Evolutionary conservation across 1,284 basidiomycete species (phyloP), one percentile per base, ranked within the genome.

Genomic region (Cutaneotrichosporon cutaneum): DNA sequence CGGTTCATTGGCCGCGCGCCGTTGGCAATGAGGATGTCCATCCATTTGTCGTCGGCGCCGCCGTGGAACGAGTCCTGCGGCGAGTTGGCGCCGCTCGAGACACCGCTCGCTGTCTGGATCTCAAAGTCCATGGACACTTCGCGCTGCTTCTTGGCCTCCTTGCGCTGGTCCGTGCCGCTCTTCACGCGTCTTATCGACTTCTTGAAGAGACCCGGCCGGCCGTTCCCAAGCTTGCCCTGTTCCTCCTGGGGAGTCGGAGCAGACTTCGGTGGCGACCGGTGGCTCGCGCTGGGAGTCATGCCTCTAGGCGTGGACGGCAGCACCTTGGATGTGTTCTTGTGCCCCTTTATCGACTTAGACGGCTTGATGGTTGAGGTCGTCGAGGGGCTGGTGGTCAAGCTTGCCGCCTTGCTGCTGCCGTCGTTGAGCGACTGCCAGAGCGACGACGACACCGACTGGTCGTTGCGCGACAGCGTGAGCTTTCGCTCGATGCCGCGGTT

Each of bases 11-110:
- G 77, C 47, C 87, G 78, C 22, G 77, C 80, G 62, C 85, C 85
- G 52, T 82, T 85, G 48, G 87, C 87, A 11, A 93, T 89, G 6
- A 92, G 81, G 50, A 93, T 92, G 78, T 93, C 91, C 68, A 78
- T 77, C 73, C 79, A 81, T 64, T 77, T 78, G 11, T 80, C 77
- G 22, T 84, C 85, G n/a, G 65, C 57, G 4, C 27, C 48, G 13
- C 26, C 24, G 48, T 51, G 48, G 26, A 51, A 32, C 36, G 54
- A 56, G 39, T 58, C 60, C 14, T 60, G 59, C 62, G 85, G 84
- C 60, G 75, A 80, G 30, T 61, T 68, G 18, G 65, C 65, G 16
- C 71, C 72, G 21, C 72, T 73, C 50, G 70, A 74, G 8, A 71
- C 48, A 4, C 77, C 72, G 39, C 74, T 70, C 21, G 75, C 73